Conservation (phyloP, 495 filamentous ascomycete genomes). For the Neurospora sp. region DNA sequence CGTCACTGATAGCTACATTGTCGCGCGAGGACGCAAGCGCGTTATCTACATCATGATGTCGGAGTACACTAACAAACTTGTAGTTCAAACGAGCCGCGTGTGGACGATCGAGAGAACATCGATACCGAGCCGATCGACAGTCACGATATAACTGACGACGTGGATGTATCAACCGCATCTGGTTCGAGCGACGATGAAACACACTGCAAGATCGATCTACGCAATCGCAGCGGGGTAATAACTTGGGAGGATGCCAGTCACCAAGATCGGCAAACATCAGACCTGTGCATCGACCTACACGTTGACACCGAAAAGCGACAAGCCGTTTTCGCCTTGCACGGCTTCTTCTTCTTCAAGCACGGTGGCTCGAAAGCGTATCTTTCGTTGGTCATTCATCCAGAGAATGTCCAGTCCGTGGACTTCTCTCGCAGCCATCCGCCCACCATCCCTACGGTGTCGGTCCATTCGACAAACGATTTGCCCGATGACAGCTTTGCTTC, state of each 20-base stretch:
- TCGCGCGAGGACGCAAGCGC: not conserved
- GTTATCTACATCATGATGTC: not conserved
- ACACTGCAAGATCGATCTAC: slow-evolving; percentile 1
- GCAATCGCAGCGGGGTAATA: not conserved
- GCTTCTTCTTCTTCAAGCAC: not conserved
- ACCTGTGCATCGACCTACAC: not conserved
- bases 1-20: not conserved
- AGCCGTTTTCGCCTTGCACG: slow-evolving; percentile 1
- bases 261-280: slow-evolving; percentile 1
- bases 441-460: not conserved
- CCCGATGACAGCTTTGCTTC: not conserved
- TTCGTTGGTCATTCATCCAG: slow-evolving; percentile 1
- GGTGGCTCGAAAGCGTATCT: not conserved
- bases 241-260: slow-evolving; percentile 1
- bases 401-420: not conserved
- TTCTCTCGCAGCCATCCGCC: not conserved
- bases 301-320: not conserved
- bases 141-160: not conserved
- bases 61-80: not conserved
- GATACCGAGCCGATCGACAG: not conserved
- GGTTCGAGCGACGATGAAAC: not conserved
- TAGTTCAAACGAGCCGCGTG: slow-evolving; percentile 3
- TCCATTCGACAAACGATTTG: not conserved
- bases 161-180: not conserved
- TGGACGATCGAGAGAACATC: not conserved